Evolutionary conservation across 1,139 yeast genomes (phyloP), one percentile per base, ranked within the genome.

Genomic region (Suhomyces wounanorum): DNA sequence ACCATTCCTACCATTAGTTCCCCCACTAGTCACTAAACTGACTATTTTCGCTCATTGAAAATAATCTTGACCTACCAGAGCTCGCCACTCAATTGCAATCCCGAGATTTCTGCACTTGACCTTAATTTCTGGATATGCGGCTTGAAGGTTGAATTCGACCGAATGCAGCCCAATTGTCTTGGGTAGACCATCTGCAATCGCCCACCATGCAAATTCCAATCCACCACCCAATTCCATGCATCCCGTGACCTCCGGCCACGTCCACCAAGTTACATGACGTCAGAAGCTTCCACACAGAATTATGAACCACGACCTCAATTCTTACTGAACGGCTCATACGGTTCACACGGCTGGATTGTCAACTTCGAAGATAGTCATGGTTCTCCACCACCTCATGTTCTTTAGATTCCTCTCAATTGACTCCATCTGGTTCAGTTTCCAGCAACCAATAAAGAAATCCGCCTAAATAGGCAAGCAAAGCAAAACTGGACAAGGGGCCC

Each of bases 401-500:
- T 7, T 3, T 30, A 30, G 33, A 30, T 25, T 26, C 36, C 26
- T 8, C n/a, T 16, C 6, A 17, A 17, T 23, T 18, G 41, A 36
- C 33, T 11, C 40, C 18, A 25, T 33, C 17, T 43, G 21, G 28
- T 25, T 9, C n/a, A 33, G 38, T 44, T 38, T 25, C 43, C 36
- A 30, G 39, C 39, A 31, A 39, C 30, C 47, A 18, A 33, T 17
- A 21, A 4, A 41, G 37, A 36, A 41, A 41, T 18, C 44, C 44
- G 39, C 50, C 52, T 47, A 37, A 50, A 40, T 30, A 21, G 50
- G 50, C 33, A 46, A 50, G 36, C 28, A 43, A 39, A 46, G 52
- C 52, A 50, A 50, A 44, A 38, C 43, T 40, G 45, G 41, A 43
- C 50, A 50, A 46, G 52, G 52, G 46, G 50, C 48, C 38, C 43